Base-by-base conservation (phyloP, 768 basidiomycete genomes). In the Tylopilus vinaceipallidus region DNA sequence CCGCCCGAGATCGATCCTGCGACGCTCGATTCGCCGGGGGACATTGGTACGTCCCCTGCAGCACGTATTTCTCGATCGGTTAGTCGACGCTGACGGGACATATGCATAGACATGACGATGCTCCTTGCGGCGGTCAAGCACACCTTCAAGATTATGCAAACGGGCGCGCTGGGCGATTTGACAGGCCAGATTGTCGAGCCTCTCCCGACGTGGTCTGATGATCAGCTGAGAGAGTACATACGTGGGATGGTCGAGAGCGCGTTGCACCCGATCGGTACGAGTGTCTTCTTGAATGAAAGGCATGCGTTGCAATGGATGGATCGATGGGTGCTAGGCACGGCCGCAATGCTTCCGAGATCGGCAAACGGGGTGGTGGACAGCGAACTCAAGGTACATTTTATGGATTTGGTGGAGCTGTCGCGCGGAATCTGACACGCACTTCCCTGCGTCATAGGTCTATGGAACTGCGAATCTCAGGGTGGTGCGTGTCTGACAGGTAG, bases 321-420 rank as follows among this genome's bases (percentile, higher is more conserved):
- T n/a, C n/a, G n/a, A n/a, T n/a, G n/a, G n/a, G n/a, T n/a, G n/a
- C n/a, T 33, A 57, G 56, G 56, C 20, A 57, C 56, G 0, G 56
- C 56, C 13, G 52, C 50, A 9, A 59, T 52, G 58, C 58, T 60
- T n/a, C 49, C 58, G 34, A 47, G 57, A 12, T 55, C 47, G 9
- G 43, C 46, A 5, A 51, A 59, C 10, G 54, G 57, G 1, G 50
- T 51, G 17, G 54, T 59, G 19, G 57, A 51, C 23, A 33, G 38
- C n/a, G 44, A 49, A 17, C 45, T 59, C 17, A 59, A 59, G 53
- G 53, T 49, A 6, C 17, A n/a, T n/a, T n/a, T n/a, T n/a, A n/a
- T n/a, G n/a, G n/a, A n/a, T n/a, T n/a, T n/a, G n/a, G n/a, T n/a
- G n/a, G n/a, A n/a, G n/a, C n/a, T n/a, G n/a, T n/a, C n/a, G n/a